phyloP scores from a whole-genome alignment of 2,329 filamentous ascomycete genomes.

The Aspergillus costaricaensis region DNA sequence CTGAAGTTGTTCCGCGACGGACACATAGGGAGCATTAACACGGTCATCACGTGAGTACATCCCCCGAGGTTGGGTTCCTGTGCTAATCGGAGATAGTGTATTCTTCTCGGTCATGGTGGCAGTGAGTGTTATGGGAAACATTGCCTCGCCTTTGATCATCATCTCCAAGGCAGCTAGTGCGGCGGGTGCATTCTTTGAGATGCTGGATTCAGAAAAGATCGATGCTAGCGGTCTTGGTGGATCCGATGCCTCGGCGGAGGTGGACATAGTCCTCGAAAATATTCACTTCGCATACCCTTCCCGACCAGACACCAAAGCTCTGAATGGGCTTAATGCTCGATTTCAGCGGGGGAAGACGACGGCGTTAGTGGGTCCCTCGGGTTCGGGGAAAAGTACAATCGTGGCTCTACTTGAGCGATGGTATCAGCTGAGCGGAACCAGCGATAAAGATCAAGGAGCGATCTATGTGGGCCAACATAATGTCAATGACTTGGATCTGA shows the following conservation, averaged over 20 bases:
- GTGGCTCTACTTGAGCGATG: conserved; percentile 47
- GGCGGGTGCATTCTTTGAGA: conserved; percentile 33
- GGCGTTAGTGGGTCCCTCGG: conserved; percentile 49
- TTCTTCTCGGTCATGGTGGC: conserved; percentile 39
- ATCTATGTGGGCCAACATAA: conserved; percentile 58
- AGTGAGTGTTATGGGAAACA: conserved; percentile 29
- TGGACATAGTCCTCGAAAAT: conserved; percentile 62
- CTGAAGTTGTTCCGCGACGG: conserved; percentile 37
- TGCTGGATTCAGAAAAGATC: conserved; percentile 32
- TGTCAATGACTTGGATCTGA: conserved; percentile 60
- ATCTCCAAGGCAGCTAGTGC: conserved; percentile 39
- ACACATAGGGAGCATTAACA: conserved; percentile 37
- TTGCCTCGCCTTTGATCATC: conserved; percentile 37
- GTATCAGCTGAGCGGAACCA: conserved; percentile 35
- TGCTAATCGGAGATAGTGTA: conserved; percentile 25
- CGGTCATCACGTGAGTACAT: conserved; percentile 37
- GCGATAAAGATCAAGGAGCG: conserved; percentile 39
- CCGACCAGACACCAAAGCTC: conserved; percentile 38
- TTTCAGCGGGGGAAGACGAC: conserved; percentile 43
- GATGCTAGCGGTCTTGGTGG: conserved; percentile 45
- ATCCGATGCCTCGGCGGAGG: conserved; percentile 53
- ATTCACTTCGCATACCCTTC: conserved; percentile 73
- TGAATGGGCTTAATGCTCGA: conserved; percentile 36
- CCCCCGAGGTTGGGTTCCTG: neutral
- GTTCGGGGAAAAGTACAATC: conserved; percentile 50